Evolutionary conservation across 306 rosid genomes (phyloP).

Genomic region (Coriaria nepalensis): DNA sequence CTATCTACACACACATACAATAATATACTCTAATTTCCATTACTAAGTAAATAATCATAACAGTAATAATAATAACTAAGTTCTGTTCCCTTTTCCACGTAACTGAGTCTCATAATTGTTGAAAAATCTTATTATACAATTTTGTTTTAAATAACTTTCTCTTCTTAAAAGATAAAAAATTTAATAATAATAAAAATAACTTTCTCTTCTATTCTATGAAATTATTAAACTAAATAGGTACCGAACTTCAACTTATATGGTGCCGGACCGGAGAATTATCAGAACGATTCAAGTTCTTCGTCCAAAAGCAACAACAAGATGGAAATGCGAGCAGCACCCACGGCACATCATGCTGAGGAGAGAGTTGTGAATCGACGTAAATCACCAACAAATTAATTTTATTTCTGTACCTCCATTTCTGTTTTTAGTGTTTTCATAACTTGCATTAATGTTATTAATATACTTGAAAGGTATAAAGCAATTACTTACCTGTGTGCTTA

Average conservation of each 20-base stretch:
- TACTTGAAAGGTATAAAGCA: not conserved
- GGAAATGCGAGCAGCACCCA: constrained; percentile 44
- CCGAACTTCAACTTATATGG: constrained; percentile 21
- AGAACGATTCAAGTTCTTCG: constrained; percentile 54
- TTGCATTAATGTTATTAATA: not conserved
- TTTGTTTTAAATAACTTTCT: not conserved
- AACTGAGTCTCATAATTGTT: too few relatives aligned
- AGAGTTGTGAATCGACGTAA: constrained; percentile 72
- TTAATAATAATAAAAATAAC: not conserved
- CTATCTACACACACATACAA: too few relatives aligned
- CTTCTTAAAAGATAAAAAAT: too few relatives aligned
- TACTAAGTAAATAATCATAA: too few relatives aligned
- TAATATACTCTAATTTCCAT: too few relatives aligned
- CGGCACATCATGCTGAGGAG: constrained; percentile 36
- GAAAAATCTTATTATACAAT: too few relatives aligned
- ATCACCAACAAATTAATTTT: constrained; percentile 7
- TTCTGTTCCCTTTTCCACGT: too few relatives aligned
- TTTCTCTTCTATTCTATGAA: not conserved
- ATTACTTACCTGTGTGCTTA: constrained; percentile 42
- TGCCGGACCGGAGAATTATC: constrained; percentile 31
- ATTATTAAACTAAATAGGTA: constrained; percentile 21
- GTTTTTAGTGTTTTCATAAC: not conserved
- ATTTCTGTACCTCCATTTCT: not conserved
- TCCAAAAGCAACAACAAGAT: constrained; percentile 71
- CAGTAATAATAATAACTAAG: too few relatives aligned